Conservation (phyloP, 2,329 filamentous ascomycete genomes). For the Aspergillus sp. region DNA sequence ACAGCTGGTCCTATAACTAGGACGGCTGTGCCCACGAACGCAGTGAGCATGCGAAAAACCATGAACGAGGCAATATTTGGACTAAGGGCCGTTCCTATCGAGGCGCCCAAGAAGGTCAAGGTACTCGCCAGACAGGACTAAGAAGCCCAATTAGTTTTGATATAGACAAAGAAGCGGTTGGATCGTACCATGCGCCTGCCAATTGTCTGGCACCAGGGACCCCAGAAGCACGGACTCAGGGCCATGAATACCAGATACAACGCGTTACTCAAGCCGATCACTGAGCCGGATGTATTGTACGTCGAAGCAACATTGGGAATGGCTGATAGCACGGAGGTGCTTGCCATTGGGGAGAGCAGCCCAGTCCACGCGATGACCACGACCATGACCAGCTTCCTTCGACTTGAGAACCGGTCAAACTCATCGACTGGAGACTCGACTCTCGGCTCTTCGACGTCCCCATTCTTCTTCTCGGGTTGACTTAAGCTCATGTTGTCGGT, state of each 20-base stretch:
- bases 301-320: slow-evolving; percentile 70
- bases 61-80: slow-evolving; percentile 71
- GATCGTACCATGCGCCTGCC: slow-evolving; percentile 56
- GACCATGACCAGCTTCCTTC: slow-evolving; percentile 5
- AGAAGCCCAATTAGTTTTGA: not conserved
- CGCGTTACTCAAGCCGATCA: slow-evolving; percentile 74
- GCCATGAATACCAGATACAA: slow-evolving; percentile 76
- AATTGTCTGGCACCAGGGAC: slow-evolving; percentile 67
- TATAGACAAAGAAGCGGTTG: not conserved
- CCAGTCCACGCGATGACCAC: slow-evolving; percentile 9
- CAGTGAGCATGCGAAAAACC: slow-evolving; percentile 71
- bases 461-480: not conserved
- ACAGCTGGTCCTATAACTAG: slow-evolving; percentile 69
- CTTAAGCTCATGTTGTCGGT: not conserved
- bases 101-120: slow-evolving; percentile 65
- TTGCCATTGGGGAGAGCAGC: slow-evolving; percentile 55
- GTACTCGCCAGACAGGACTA: slow-evolving; percentile 61
- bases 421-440: not conserved
- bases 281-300: slow-evolving; percentile 63
- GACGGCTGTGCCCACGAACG: slow-evolving; percentile 73
- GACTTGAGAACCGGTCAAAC: slow-evolving; percentile 2
- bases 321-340: slow-evolving; percentile 58
- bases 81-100: slow-evolving; percentile 69
- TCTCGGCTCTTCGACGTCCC: not conserved
- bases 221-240: slow-evolving; percentile 67